Conservation (phyloP, 2,329 filamentous ascomycete species). For the Davidsoniella australis region DNA sequence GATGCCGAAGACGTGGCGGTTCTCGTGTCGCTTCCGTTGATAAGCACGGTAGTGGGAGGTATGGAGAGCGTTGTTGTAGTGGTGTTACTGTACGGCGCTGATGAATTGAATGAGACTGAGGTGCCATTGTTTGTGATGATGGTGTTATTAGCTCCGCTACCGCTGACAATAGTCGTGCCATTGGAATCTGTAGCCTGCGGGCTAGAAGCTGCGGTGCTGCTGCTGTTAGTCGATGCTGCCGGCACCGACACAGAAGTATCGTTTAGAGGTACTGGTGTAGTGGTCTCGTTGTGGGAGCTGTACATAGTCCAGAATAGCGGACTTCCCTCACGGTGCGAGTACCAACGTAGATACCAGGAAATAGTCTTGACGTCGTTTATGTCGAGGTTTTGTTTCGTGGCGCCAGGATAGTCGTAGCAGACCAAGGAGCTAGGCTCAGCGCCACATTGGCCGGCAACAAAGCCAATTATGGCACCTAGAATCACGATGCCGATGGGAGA, state of each 20-base stretch:
- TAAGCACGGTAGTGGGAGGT: background rate
- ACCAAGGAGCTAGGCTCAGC: conserved; percentile 5
- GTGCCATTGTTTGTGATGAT: background rate
- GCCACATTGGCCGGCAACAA: conserved; percentile 4
- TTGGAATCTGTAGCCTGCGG: background rate
- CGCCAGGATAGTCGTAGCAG: conserved; percentile 12
- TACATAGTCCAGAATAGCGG: conserved; percentile 13
- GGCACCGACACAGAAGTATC: background rate
- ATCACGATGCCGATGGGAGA: background rate
- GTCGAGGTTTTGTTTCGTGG: conserved; percentile 8
- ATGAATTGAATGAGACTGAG: background rate
- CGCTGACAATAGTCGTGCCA: background rate
- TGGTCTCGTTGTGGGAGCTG: conserved; percentile 7
- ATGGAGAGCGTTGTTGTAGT: background rate
- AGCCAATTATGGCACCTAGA: background rate
- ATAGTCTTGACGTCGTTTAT: conserved; percentile 11
- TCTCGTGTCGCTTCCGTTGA: background rate
- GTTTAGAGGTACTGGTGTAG: conserved; percentile 7
- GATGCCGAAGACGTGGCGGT: background rate
- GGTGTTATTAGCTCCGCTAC: background rate
- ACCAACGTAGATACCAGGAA: conserved; percentile 12
- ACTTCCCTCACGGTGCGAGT: conserved; percentile 8
- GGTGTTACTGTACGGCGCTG: background rate
- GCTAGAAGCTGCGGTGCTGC: background rate
- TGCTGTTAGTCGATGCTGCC: background rate